Conservation (phyloP, 805 yeast species). For the Ogataea trehalophila region DNA sequence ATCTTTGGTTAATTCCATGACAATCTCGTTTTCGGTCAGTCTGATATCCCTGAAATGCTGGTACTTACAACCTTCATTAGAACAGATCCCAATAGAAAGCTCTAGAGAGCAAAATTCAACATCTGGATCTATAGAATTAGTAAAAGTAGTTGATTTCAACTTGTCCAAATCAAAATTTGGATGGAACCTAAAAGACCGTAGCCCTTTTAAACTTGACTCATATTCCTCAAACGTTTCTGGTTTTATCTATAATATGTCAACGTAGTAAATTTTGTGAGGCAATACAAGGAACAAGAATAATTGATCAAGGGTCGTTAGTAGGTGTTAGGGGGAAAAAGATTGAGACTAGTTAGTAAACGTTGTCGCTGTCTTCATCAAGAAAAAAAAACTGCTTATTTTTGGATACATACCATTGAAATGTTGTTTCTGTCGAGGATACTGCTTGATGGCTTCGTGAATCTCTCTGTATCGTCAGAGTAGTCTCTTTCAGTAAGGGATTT, state of each 20-base stretch:
- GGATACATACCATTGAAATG: neutral
- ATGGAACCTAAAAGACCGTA: constrained; percentile 14
- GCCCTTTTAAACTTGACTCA: constrained; percentile 8
- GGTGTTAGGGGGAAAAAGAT: too few relatives aligned
- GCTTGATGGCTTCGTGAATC: neutral
- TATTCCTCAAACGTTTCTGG: constrained; percentile 11
- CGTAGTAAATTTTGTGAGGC: neutral
- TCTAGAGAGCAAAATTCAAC: constrained; percentile 13
- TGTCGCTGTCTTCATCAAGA: neutral
- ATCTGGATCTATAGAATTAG: constrained; percentile 13
- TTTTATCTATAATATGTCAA: constrained; percentile 3
- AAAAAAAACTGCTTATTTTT: neutral
- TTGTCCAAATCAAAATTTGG: constrained; percentile 14
- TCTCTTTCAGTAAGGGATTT: constrained; percentile 5
- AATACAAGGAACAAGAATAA: too few relatives aligned
- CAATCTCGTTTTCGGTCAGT: constrained; percentile 7
- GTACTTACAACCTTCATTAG: constrained; percentile 5
- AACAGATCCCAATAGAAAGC: constrained; percentile 11
- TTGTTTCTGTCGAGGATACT: constrained; percentile 3
- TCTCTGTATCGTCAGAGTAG: constrained; percentile 7
- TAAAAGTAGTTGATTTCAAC: constrained; percentile 15
- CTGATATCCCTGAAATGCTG: constrained; percentile 14
- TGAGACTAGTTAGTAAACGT: too few relatives aligned
- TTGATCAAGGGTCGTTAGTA: too few relatives aligned
- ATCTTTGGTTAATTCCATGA: constrained; percentile 10